Conservation (phyloP, 1,284 basidiomycete species). For the Cryptococcus floricola region DNA sequence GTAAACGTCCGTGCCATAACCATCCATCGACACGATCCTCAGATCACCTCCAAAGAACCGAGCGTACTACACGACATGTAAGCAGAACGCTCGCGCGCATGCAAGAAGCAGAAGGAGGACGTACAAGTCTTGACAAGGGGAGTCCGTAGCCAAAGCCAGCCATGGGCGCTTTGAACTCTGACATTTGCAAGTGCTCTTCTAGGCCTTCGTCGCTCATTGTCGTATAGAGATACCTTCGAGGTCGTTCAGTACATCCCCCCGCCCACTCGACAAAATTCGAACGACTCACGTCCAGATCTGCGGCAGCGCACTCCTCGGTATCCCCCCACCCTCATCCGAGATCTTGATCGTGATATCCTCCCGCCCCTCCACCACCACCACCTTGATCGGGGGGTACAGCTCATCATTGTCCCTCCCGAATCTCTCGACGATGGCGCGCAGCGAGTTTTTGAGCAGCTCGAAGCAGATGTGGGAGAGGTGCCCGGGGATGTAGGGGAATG, state of each 20-base stretch:
- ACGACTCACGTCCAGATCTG: constrained; percentile 93
- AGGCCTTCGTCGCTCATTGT: constrained; percentile 89
- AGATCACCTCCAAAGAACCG: constrained; percentile 96
- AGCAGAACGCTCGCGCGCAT: neutral
- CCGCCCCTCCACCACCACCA: constrained; percentile 90
- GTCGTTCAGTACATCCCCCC: constrained; percentile 1
- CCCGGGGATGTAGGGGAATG: constrained; percentile 94
- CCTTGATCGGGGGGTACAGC: constrained; percentile 88
- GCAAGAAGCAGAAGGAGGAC: constrained; percentile 44
- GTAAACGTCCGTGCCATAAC: constrained; percentile 68
- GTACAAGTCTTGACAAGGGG: constrained; percentile 79
- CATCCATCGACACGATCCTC: constrained; percentile 96
- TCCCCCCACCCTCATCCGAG: constrained; percentile 91
- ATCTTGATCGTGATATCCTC: constrained; percentile 99
- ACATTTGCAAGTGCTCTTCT: constrained; percentile 79
- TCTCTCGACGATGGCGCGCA: constrained; percentile 93
- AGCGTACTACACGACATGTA: constrained; percentile 62
- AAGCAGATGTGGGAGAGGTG: constrained; percentile 81
- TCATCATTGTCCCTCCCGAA: constrained; percentile 73
- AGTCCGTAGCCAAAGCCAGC: constrained; percentile 91
- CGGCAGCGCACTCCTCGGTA: constrained; percentile 85
- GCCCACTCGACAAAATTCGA: neutral
- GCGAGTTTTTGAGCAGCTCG: constrained; percentile 97
- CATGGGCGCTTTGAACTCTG: constrained; percentile 98
- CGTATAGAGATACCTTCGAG: constrained; percentile 65